phyloP scores from a whole-genome alignment of 1,139 yeast species.

The Geotrichum restrictum region DNA sequence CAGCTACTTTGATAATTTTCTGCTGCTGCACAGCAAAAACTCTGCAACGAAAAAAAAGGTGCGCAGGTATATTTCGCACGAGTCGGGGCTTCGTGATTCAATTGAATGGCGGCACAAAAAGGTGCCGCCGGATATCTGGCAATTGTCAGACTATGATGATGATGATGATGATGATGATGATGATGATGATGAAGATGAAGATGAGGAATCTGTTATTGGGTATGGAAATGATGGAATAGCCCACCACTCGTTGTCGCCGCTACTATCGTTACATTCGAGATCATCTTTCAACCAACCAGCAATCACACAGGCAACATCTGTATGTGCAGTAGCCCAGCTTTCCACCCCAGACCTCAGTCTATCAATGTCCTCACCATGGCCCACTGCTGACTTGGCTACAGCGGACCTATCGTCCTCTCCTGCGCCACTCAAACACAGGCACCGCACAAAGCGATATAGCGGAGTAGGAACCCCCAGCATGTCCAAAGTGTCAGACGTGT shows the following conservation, averaged over 20 bases:
- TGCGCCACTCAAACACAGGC: neutral
- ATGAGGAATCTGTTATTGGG: neutral
- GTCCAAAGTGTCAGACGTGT: constrained; percentile 3
- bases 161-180: neutral
- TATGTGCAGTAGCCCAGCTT: neutral
- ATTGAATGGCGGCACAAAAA: neutral
- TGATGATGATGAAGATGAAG: neutral
- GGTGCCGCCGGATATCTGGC: neutral
- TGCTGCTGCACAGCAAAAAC: neutral
- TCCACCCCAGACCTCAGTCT: constrained; percentile 5
- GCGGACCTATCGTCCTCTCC: neutral
- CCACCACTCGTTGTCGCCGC: too few species aligned
- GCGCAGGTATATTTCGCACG: constrained; percentile 6
- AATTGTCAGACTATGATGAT: neutral
- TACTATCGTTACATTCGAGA: too few species aligned
- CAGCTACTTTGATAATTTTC: constrained; percentile 5
- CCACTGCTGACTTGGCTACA: neutral
- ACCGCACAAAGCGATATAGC: constrained; percentile 4
- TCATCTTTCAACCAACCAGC: neutral
- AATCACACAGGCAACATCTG: too few species aligned
- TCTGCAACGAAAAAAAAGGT: neutral
- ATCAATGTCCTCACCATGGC: too few species aligned
- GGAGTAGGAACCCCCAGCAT: neutral
- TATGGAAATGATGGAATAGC: too few species aligned
- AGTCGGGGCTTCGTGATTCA: constrained; percentile 7